Base-by-base conservation (phyloP, 1,284 basidiomycete species). In the Ceratobasidium sp. region DNA sequence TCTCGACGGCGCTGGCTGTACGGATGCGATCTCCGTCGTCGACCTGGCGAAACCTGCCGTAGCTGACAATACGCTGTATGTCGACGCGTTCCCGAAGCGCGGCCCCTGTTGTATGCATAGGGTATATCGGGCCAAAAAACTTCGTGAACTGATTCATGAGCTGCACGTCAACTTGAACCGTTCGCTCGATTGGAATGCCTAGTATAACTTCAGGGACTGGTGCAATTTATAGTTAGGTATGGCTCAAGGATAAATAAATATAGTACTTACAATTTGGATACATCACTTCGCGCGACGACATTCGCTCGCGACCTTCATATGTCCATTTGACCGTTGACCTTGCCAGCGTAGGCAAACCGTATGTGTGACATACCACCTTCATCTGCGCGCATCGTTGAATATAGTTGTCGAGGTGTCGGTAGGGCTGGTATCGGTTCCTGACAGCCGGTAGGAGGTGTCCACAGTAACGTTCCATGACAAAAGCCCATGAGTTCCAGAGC, bases 371-470 rank as follows among this genome's bases (percentile, higher is more conserved):
- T 43, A 55, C 63, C 28, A 67, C 41, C 44, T 67, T 50, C 54
- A 69, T 44, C 32, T 69, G 66, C 26, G 52, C 54, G 54, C 43
- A 30, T 7, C 18, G 66, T 54, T 57, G 38, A 30, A 69, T 28
- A 28, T 46, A 69, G 43, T 69, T 69, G 26, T 69, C 54, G 35
- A 55, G 54, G 32, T 58, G 41, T 5, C 32, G 41, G 41, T 69
- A 69, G 38, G 66, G 66, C 6, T 28, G 66, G 13, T 44, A 30
- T 13, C 66, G 52, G 38, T 55, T 67, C 26, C 44, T 54, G 52
- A 67, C 50, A 26, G 64, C 50, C 5, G 26, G 64, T 8, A 67
- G 18, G 11, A 67, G 9, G 16, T 44, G 49, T 16, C 64, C 52
- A n/a, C n/a, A n/a, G n/a, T n/a, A n/a, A n/a, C n/a, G n/a, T n/a